Evolutionary conservation across 2,329 filamentous ascomycete genomes (phyloP), one percentile per base, ranked within the genome.

Genomic region (Aureobasidium lini): DNA sequence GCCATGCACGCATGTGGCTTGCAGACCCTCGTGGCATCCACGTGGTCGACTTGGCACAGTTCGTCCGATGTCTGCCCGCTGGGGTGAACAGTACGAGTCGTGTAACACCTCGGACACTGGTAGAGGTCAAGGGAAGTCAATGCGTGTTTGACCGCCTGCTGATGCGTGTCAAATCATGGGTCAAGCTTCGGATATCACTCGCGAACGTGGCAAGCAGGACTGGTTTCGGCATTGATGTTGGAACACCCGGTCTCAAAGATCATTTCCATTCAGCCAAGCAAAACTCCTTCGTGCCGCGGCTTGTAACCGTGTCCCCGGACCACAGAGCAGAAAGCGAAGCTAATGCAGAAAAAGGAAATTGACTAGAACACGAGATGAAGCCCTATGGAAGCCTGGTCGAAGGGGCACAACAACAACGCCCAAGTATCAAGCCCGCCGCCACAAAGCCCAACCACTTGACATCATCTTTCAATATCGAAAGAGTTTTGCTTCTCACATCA

Each of bases 1-100:
- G 40, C 13, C 40, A 11, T 29, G 15, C 40, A 56, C 52, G 52
- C 52, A 56, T 56, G 52, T 56, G 52, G 52, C 52, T 56, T 56
- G 40, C 31, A 56, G 43, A 34, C 16, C 52, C 52, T 46, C 52
- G 40, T 56, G 52, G 52, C 40, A 9, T 4, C 39, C 39, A 29
- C 39, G 50, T 54, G 50, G 50, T 6, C 16, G 18, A 16, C 39
- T 44, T 44, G 40, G 39, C 40, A 43, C 29, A 28, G 52, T 56
- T 56, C 40, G 40, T 56, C 39, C 50, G 48, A 40, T 16, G 7
- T 11, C 28, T 23, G 16, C 16, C 48, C 16, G 48, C 10, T 7
- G 13, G 5, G 8, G 34, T 36, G 8, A 42, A 42, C 6, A 32
- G 16, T 49, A n/a, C 29, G 50, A 54, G n/a, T 54, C 50, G 39